Conservation (phyloP, 306 rosid genomes). For the Carpinus fangiana region DNA sequence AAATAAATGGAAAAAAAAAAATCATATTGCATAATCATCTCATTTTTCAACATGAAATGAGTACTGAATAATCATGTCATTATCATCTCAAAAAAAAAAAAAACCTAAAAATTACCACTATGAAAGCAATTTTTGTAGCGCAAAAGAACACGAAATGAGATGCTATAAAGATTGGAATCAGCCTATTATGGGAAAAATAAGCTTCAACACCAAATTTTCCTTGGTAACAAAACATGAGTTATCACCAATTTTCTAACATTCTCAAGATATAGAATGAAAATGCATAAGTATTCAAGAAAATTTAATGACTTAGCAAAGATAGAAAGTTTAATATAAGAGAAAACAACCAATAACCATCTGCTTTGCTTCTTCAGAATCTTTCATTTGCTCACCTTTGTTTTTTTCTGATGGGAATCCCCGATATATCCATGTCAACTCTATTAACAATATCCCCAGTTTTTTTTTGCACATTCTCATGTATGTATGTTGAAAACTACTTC, state of each 20-base stretch:
- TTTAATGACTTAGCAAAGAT: not conserved
- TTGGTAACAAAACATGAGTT: not conserved
- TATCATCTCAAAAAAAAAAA: too few relatives aligned
- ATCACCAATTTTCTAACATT: not conserved
- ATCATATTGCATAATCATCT: too few relatives aligned
- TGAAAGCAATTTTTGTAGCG: not conserved
- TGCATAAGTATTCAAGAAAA: not conserved
- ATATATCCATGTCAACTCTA: too few relatives aligned
- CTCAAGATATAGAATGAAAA: not conserved
- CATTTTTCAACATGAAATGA: too few relatives aligned
- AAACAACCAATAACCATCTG: slow-evolving; percentile 1
- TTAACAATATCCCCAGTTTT: too few relatives aligned
- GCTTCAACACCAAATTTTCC: slow-evolving; percentile 4
- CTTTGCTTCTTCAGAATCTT: not conserved
- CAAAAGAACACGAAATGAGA: not conserved
- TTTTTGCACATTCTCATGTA: too few relatives aligned
- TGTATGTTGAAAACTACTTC: too few relatives aligned
- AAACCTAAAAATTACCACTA: not conserved
- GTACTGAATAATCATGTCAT: too few relatives aligned
- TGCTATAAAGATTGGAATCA: not conserved
- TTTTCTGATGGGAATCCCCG: slow-evolving; percentile 36
- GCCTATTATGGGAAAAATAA: not conserved
- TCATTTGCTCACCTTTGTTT: slow-evolving; percentile 53
- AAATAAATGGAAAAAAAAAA: too few relatives aligned
- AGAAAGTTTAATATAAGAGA: not conserved